phyloP scores from a whole-genome alignment of 2,329 filamentous ascomycete species.

The Gnomoniopsis smithogilvyi region DNA sequence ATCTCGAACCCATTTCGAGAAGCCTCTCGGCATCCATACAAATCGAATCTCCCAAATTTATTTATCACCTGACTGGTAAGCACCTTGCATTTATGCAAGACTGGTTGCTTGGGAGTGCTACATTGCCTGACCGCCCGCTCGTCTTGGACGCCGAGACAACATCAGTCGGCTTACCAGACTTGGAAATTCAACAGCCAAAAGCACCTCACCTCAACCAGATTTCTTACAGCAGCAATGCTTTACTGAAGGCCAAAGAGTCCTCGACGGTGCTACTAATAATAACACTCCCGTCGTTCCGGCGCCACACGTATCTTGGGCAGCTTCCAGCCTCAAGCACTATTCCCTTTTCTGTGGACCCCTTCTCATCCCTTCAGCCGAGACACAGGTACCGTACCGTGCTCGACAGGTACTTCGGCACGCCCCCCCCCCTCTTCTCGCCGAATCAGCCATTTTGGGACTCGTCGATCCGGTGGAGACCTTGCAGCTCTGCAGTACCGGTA shows the following conservation, averaged over 20 bases:
- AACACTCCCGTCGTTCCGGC: not conserved
- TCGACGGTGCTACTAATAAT: not conserved
- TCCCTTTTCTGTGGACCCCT: constrained; percentile 16
- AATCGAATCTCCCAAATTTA: no score
- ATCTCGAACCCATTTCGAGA: no score
- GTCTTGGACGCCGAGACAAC: no score
- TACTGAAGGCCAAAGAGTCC: not conserved
- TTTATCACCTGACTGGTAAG: no score
- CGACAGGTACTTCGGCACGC: constrained; percentile 8
- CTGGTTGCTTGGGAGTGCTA: no score
- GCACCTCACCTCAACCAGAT: not conserved
- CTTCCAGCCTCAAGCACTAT: not conserved
- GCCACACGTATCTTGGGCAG: not conserved
- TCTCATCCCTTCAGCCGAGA: not conserved
- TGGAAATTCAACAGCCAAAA: not conserved
- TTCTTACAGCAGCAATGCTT: not conserved
- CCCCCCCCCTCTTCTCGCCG: constrained; percentile 9
- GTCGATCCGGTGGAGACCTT: constrained; percentile 13
- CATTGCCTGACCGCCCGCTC: no score
- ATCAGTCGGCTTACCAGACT: no score
- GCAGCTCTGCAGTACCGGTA: constrained; percentile 11
- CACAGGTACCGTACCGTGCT: constrained; percentile 6
- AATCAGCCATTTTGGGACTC: constrained; percentile 3
- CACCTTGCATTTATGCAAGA: no score
- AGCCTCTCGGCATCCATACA: no score